phyloP scores from a whole-genome alignment of 148 eudicot genomes.

The Nepenthes mirabilis region DNA sequence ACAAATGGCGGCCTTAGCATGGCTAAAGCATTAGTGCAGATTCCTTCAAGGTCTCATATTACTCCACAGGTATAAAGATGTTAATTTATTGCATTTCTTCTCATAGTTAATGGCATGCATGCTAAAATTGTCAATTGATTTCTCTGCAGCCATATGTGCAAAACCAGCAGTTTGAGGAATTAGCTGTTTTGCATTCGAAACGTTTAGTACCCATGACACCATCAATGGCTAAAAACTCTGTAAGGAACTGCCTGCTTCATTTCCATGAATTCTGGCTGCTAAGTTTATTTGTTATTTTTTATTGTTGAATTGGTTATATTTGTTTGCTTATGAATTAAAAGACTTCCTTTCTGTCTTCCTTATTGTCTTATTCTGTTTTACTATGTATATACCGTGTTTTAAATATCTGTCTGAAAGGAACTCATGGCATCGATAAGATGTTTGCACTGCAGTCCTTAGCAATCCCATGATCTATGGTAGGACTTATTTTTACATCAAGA shows the following conservation, averaged over 20 bases:
- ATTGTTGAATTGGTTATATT: too few species aligned
- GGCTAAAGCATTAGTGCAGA: conserved; percentile 84
- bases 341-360: too few species aligned
- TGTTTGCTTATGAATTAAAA: too few species aligned
- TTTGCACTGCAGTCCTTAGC: too few species aligned
- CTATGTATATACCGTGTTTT: too few species aligned
- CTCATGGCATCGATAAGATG: too few species aligned
- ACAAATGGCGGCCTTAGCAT: conserved; percentile 45
- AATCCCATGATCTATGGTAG: too few species aligned
- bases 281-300: too few species aligned
- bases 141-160: conserved; percentile 34
- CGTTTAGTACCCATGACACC: conserved; percentile 78
- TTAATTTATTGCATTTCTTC: background rate
- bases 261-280: too few species aligned
- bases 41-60: conserved; percentile 39
- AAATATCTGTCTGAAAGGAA: too few species aligned
- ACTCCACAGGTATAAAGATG: conserved; percentile 43
- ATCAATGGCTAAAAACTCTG: conserved; percentile 47
- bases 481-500: too few species aligned
- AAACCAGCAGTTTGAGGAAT: conserved; percentile 61
- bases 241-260: conserved; percentile 9
- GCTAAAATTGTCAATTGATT: background rate
- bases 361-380: too few species aligned
- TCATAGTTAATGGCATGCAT: background rate
- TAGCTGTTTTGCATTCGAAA: conserved; percentile 60